phyloP scores from a whole-genome alignment of 768 basidiomycete genomes.

The Pisolithus microcarpus region DNA sequence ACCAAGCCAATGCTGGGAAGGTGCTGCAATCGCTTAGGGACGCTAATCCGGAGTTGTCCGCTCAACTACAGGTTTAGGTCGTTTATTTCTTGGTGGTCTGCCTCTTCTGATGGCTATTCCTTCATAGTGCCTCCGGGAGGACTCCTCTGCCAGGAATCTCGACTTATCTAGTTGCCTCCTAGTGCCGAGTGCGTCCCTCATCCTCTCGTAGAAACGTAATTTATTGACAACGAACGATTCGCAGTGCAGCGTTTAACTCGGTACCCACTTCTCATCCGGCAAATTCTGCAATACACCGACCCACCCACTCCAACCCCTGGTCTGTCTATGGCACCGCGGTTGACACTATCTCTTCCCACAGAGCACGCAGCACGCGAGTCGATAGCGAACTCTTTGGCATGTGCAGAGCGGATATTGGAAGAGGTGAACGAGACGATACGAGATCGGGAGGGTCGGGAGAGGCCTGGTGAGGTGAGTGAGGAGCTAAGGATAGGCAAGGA shows the following conservation, averaged over 20 bases:
- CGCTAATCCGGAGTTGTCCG: constrained; percentile 54
- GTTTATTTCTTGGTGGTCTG: constrained; percentile 4
- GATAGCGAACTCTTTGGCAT: constrained; percentile 49
- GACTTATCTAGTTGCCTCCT: constrained; percentile 89
- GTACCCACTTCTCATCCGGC: constrained; percentile 85
- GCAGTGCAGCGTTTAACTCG: constrained; percentile 93
- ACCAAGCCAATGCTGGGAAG: constrained; percentile 73
- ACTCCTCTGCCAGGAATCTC: constrained; percentile 68
- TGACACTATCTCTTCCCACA: constrained; percentile 1
- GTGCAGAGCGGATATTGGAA: constrained; percentile 65
- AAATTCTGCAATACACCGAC: constrained; percentile 78
- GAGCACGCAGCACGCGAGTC: constrained; percentile 44
- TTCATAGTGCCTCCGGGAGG: constrained; percentile 63
- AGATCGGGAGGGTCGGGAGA: constrained; percentile 71
- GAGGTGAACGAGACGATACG: constrained; percentile 87
- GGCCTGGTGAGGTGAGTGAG: constrained; percentile 67
- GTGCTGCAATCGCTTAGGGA: constrained; percentile 68
- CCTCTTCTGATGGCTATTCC: constrained; percentile 6
- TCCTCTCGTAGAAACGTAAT: not conserved
- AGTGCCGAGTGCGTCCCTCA: constrained; percentile 63
- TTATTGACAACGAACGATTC: not conserved
- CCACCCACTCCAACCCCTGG: constrained; percentile 24
- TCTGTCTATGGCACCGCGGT: not conserved
- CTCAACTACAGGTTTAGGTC: constrained; percentile 53
- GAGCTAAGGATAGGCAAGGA: constrained; percentile 85